These are phyloP conservation scores for Tricladium varicosporioides DNA, from an alignment of 2,329 filamentous ascomycete species.

Conservation along the genomic window DNA sequence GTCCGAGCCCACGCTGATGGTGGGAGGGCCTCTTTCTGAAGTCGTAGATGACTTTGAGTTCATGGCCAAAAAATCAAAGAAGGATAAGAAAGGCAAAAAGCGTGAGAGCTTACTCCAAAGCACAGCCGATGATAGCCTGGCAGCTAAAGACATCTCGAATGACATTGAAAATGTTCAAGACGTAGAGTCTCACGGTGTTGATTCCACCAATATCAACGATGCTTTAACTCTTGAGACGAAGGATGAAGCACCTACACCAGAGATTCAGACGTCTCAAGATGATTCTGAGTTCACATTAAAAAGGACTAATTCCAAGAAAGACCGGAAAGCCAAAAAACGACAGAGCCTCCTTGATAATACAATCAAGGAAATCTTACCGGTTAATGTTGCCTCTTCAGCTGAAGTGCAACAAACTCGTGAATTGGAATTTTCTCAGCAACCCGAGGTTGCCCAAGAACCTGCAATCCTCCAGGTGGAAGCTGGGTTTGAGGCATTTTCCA, in stretches of 20 bases:
- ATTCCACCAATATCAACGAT: neutral
- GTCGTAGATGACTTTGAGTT: conserved; percentile 8
- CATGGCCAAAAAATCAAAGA: conserved; percentile 38
- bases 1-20: neutral
- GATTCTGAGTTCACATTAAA: neutral
- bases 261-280: neutral
- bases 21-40: neutral
- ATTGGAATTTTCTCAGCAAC: neutral
- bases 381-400: neutral
- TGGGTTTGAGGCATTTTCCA: conserved; percentile 5
- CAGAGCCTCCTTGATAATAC: conserved; percentile 1
- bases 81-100: conserved; percentile 36
- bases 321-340: conserved; percentile 12
- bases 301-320: conserved; percentile 1
- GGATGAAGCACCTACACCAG: neutral
- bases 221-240: neutral
- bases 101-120: conserved; percentile 13
- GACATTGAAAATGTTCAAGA: too few species aligned
- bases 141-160: too few species aligned
- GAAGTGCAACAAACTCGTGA: neutral
- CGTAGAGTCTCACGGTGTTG: too few species aligned
- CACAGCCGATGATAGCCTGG: conserved; percentile 7
- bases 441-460: conserved; percentile 1
- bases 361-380: neutral
- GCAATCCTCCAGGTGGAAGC: conserved; percentile 11